Conservation (phyloP, 164 flowering plant species). For the Nelumbo lutea region DNA sequence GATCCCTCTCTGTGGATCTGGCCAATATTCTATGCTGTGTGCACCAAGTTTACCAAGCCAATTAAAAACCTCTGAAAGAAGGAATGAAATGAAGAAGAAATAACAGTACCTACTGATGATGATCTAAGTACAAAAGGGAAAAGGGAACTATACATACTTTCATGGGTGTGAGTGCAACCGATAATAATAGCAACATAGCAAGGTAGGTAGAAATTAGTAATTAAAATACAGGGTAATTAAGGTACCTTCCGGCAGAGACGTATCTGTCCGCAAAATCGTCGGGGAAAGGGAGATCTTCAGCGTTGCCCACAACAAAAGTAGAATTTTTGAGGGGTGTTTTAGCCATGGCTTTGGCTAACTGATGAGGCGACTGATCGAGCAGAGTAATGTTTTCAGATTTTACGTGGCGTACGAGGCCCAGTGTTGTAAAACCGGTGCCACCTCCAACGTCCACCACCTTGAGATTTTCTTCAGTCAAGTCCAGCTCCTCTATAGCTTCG, state of each 20-base stretch:
- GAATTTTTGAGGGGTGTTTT: conserved; percentile 65
- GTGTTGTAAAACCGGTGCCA: conserved; percentile 69
- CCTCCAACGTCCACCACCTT: conserved; percentile 76
- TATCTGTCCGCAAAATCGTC: conserved; percentile 76
- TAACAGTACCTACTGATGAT: no score
- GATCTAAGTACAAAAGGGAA: not conserved
- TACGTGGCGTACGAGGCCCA: conserved; percentile 67
- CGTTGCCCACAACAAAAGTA: conserved; percentile 62
- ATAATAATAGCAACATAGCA: not conserved
- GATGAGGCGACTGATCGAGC: conserved; percentile 60
- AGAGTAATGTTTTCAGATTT: conserved; percentile 73
- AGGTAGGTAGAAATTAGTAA: not conserved
- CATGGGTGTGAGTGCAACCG: not conserved
- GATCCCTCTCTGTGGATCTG: conserved; percentile 3
- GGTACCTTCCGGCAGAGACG: conserved; percentile 52
- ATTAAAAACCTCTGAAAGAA: no score
- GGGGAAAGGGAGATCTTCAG: conserved; percentile 68
- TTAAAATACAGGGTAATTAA: conserved; percentile 23
- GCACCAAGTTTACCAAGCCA: no score
- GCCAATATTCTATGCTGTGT: conserved; percentile 1
- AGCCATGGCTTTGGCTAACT: conserved; percentile 26
- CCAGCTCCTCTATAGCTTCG: conserved; percentile 67
- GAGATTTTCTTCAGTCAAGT: conserved; percentile 44
- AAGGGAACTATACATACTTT: not conserved
- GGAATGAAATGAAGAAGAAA: no score